These are phyloP conservation scores for Cladochytrium replicatum DNA, from an alignment of 192 early-diverging fungal genomes.

Conservation along the genomic window DNA sequence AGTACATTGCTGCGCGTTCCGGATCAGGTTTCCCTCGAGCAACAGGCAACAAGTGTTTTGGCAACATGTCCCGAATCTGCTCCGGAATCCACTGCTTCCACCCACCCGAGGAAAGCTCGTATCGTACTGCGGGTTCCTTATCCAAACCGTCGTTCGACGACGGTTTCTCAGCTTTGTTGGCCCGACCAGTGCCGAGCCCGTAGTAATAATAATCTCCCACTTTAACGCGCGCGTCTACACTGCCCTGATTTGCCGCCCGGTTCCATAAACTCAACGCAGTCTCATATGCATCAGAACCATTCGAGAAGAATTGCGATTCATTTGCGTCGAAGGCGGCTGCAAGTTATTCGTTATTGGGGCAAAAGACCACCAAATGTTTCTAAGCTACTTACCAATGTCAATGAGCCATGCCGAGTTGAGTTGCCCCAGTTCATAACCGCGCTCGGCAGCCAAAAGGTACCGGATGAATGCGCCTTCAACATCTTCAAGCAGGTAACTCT, in stretches of 20 bases:
- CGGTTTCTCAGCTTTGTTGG: not conserved
- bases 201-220: conserved; percentile 89
- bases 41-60: not conserved
- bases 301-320: no score
- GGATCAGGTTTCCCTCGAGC: conserved; percentile 35
- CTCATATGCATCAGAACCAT: conserved; percentile 35
- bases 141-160: conserved; percentile 5
- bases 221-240: conserved; percentile 80
- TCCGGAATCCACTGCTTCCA: conserved; percentile 7
- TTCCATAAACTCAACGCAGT: conserved; percentile 84
- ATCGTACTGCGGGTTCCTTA: not conserved
- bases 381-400: conserved; percentile 54
- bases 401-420: conserved; percentile 84
- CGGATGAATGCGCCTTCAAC: conserved; percentile 56
- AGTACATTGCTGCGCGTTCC: conserved; percentile 70
- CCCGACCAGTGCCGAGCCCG: conserved; percentile 54
- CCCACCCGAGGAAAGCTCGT: conserved; percentile 4
- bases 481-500: conserved; percentile 52
- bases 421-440: conserved; percentile 80
- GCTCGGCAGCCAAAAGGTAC: conserved; percentile 81
- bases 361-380: not conserved
- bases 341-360: not conserved
- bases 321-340: not conserved
- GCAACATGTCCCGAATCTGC: conserved; percentile 2
- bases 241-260: conserved; percentile 85